Evolutionary conservation across 345 rosid genomes (phyloP).

Genomic region (Camelina sativa): DNA sequence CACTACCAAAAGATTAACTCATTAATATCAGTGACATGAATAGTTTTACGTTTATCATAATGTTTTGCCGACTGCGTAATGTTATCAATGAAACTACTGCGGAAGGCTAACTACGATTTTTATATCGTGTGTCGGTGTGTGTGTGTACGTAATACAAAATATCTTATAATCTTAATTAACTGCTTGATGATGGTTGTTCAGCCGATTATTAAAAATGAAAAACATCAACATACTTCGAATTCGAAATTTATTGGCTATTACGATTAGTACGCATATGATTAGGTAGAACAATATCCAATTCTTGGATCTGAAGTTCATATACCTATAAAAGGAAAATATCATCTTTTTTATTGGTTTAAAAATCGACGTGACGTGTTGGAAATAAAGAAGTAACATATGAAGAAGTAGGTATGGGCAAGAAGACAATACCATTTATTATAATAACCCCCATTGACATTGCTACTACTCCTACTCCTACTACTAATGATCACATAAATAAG

Average conservation of each 20-base stretch:
- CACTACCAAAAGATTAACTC: constrained; percentile 24
- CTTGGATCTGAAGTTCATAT: not conserved
- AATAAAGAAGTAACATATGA: not conserved
- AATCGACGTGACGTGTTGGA: not conserved
- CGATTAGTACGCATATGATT: not conserved
- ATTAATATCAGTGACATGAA: not conserved
- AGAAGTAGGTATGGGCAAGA: not conserved
- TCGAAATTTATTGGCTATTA: not conserved
- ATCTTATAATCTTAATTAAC: not conserved
- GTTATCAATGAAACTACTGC: not conserved
- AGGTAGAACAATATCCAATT: not conserved
- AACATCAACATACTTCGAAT: not conserved
- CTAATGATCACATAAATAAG: not conserved
- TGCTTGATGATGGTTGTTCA: not conserved
- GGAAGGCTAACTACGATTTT: not conserved
- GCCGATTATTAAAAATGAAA: not conserved
- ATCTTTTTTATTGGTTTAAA: not conserved
- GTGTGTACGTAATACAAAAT: too few species aligned
- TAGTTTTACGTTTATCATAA: not conserved
- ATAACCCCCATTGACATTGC: not conserved
- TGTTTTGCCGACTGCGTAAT: constrained; percentile 12
- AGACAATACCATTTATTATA: not conserved
- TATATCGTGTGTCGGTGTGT: too few species aligned
- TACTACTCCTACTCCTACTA: not conserved
- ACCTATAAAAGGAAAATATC: not conserved